Percentiles rank a stretch among this genome's conserved stretches.
phyloP scores from a whole-genome alignment of 345 rosid species.

The Arabis alpina region DNA sequence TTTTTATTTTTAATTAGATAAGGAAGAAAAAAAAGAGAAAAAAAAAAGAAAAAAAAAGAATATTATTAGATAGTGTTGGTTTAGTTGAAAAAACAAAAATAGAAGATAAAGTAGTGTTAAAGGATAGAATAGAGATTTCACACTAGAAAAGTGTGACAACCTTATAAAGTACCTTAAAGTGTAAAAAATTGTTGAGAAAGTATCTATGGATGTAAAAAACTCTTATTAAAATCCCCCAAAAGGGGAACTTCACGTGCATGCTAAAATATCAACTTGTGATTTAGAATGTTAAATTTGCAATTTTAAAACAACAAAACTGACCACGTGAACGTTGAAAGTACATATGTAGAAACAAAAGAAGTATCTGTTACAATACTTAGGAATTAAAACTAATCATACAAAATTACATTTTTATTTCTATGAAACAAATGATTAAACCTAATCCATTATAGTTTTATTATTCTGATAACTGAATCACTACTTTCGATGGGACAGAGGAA shows the following conservation, averaged over 20 bases:
- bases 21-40: too few relatives aligned
- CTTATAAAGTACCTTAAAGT: too few relatives aligned
- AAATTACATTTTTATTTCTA: neutral
- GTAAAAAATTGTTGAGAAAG: too few relatives aligned
- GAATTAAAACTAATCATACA: neutral
- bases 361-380: conserved; percentile 1
- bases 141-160: too few relatives aligned
- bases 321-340: conserved; percentile 29
- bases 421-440: neutral
- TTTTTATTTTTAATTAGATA: too few relatives aligned
- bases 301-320: conserved; percentile 14
- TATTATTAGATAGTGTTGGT: too few relatives aligned
- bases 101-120: too few relatives aligned
- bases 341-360: conserved; percentile 33
- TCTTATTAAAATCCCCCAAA: conserved; percentile 13
- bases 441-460: neutral
- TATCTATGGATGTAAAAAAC: too few relatives aligned
- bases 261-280: conserved; percentile 3
- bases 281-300: neutral
- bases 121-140: too few relatives aligned
- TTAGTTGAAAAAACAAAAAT: too few relatives aligned
- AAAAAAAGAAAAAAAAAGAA: too few relatives aligned
- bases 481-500: conserved; percentile 15
- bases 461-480: neutral
- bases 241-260: conserved; percentile 41